phyloP scores from a whole-genome alignment of 2,329 filamentous ascomycete species.

The Tolypocladium album region DNA sequence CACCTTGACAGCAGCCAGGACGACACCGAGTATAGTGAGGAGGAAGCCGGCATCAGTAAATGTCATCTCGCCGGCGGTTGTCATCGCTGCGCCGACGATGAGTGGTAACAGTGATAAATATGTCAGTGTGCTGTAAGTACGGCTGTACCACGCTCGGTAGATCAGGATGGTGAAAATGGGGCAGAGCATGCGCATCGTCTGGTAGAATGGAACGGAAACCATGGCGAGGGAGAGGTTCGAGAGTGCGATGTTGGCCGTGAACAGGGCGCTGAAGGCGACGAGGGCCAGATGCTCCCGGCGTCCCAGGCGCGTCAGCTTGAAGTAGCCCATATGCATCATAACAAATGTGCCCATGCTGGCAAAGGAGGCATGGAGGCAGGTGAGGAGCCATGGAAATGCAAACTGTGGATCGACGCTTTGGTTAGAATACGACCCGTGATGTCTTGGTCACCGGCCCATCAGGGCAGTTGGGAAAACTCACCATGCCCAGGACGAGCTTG shows the following conservation, averaged over 20 bases:
- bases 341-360: constrained; percentile 44
- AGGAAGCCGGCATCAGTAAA: constrained; percentile 47
- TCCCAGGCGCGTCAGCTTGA: constrained; percentile 40
- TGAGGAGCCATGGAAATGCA: constrained; percentile 50
- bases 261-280: constrained; percentile 47
- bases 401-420: constrained; percentile 27
- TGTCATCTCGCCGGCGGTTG: constrained; percentile 52
- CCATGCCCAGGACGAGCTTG: constrained; percentile 43
- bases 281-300: constrained; percentile 43
- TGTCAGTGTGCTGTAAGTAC: constrained; percentile 43
- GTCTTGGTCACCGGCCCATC: neutral
- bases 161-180: constrained; percentile 53
- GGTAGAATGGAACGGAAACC: constrained; percentile 57
- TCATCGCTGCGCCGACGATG: constrained; percentile 46
- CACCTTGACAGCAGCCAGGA: constrained; percentile 45
- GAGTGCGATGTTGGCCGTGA: constrained; percentile 53
- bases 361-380: constrained; percentile 45
- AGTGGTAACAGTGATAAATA: constrained; percentile 52
- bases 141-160: constrained; percentile 44
- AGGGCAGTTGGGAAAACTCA: constrained; percentile 15
- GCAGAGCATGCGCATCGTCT: constrained; percentile 51
- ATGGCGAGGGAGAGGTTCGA: constrained; percentile 52
- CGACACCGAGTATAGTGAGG: constrained; percentile 41
- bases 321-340: constrained; percentile 39
- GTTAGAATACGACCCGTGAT: neutral